A percentile compares a stretch with the other conserved stretches of the same genome.
phyloP scores from a whole-genome alignment of 345 rosid species.

The Eucalyptus marginata region DNA sequence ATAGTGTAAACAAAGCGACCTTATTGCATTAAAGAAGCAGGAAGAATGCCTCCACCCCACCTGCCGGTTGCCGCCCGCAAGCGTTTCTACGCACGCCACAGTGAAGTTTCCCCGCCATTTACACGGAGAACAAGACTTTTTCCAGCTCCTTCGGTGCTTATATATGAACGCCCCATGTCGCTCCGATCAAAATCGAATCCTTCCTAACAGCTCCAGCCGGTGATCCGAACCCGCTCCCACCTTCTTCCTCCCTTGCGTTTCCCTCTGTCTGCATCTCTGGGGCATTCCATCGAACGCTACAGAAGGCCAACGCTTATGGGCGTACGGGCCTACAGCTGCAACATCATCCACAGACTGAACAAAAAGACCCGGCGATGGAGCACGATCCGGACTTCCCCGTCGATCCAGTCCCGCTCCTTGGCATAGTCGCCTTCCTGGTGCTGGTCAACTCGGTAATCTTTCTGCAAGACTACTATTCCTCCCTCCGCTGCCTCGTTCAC shows the following conservation, averaged over 20 bases:
- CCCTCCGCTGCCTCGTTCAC: background rate
- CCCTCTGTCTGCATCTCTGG: background rate
- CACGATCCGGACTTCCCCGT: background rate
- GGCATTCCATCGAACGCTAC: background rate
- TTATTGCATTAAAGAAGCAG: background rate
- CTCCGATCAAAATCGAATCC: background rate
- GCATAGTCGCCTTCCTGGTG: background rate
- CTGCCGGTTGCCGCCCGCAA: background rate
- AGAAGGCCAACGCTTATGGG: background rate
- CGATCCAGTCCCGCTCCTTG: background rate
- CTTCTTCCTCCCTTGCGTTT: background rate
- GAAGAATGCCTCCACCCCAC: background rate
- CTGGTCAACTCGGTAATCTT: background rate
- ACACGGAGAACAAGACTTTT: background rate
- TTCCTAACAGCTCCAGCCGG: background rate
- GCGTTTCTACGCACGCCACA: background rate
- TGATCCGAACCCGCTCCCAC: background rate
- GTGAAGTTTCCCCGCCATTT: background rate
- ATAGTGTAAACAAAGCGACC: background rate
- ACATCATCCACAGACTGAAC: background rate
- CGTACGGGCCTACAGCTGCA: background rate
- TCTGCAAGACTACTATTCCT: background rate
- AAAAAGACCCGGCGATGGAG: background rate
- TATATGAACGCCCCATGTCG: background rate
- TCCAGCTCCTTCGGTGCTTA: background rate